phyloP scores from a whole-genome alignment of 495 filamentous ascomycete species.

The Penicillium samsonianum region DNA sequence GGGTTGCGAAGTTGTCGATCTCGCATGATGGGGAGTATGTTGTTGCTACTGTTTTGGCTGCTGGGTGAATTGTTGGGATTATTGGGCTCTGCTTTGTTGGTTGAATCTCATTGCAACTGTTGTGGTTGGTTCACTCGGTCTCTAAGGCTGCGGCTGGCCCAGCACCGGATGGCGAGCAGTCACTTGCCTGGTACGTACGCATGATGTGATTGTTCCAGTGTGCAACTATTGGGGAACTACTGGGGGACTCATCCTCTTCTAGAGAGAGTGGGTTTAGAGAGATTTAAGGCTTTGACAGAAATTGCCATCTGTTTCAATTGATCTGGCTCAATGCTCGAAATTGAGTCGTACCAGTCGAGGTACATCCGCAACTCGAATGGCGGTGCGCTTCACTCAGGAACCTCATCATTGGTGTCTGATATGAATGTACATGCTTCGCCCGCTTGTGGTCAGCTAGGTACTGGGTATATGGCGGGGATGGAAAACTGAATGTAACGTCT shows the following conservation, averaged over 20 bases:
- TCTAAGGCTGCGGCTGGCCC: background rate
- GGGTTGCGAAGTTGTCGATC: constrained; percentile 49
- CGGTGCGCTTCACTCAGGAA: background rate
- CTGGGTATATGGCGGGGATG: background rate
- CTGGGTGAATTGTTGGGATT: constrained; percentile 27
- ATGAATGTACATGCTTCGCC: background rate
- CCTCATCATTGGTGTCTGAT: background rate
- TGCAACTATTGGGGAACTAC: background rate
- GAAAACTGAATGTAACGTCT: no score
- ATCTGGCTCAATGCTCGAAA: background rate
- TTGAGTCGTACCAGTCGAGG: background rate
- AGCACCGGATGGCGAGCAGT: background rate
- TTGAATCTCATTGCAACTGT: background rate
- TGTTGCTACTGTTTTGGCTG: constrained; percentile 53
- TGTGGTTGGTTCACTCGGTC: background rate
- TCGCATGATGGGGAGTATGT: constrained; percentile 64
- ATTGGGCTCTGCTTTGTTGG: background rate
- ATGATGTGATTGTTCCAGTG: background rate
- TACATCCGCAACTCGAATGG: background rate
- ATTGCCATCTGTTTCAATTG: background rate
- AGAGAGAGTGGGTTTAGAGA: background rate
- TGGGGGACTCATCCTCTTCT: no score
- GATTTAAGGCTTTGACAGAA: background rate
- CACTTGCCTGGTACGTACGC: background rate
- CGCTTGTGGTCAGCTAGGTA: background rate